Conservation (phyloP, 2,329 filamentous ascomycete species). For the Alternaria gaisen region DNA sequence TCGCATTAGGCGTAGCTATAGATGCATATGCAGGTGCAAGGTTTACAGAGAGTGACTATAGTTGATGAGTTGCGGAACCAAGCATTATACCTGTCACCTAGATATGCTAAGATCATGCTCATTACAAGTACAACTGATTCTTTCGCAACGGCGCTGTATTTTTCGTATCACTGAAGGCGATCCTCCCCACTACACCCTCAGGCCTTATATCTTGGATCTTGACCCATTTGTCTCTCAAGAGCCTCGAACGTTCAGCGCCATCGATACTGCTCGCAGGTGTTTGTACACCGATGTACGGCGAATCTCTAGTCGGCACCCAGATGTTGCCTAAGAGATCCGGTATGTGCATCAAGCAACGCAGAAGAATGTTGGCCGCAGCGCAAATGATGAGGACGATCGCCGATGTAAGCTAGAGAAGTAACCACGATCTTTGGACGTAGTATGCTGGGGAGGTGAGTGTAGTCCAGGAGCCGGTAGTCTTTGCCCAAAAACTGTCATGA, state of each 20-base stretch:
- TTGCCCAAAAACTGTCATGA: background rate
- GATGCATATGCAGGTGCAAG: background rate
- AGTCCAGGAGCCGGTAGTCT: background rate
- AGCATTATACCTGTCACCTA: too few relatives aligned
- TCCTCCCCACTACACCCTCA: constrained; percentile 16
- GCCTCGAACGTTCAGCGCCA: constrained; percentile 13
- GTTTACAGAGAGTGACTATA: background rate
- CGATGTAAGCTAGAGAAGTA: background rate
- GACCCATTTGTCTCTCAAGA: constrained; percentile 19
- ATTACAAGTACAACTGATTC: background rate
- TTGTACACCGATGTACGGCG: constrained; percentile 13
- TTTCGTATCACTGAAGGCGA: constrained; percentile 17
- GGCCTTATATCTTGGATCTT: constrained; percentile 27
- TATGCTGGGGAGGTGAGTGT: background rate
- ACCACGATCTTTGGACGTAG: background rate
- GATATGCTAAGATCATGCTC: background rate
- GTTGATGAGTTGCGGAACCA: too few relatives aligned
- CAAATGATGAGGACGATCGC: background rate
- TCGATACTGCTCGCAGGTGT: constrained; percentile 10
- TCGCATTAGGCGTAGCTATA: background rate
- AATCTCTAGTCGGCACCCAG: constrained; percentile 18
- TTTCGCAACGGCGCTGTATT: background rate
- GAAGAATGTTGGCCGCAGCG: background rate
- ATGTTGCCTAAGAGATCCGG: constrained; percentile 22
- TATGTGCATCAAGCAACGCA: background rate